Base-by-base conservation (phyloP, 2,329 filamentous ascomycete genomes). In the Colletotrichum brevisporum region DNA sequence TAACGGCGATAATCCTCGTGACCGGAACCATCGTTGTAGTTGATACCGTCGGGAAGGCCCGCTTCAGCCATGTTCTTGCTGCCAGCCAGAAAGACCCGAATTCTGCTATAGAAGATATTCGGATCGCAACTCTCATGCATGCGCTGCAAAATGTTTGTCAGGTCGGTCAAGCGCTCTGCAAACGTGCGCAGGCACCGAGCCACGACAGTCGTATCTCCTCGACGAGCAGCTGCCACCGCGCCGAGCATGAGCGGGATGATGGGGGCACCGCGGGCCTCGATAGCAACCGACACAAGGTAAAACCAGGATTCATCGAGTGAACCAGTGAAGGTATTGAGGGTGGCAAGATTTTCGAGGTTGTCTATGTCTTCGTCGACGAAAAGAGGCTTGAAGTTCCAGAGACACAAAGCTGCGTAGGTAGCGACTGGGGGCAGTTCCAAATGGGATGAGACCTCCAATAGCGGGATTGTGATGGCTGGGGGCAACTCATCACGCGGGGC, bases 221-320 rank as follows among this genome's bases (percentile, higher is more conserved):
- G 82, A 57, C 94, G 89, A 24, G 91, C 95, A 43, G 95, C 95
- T 60, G 89, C 85, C 66, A 99, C 95, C 54, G 96, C 96, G 48
- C 90, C 87, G 50, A 99, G 85, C 94, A 98, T 97, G 67, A 97
- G 83, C 0, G 94, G 91, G 61, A 99, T 91, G 67, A 95, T 92
- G 4, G 94, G 93, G 0, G 91, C 96, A 27, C 94, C 95, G 64
- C 94, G 91, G 63, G 95, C 94, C 82, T 99, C 96, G 72, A 99
- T 98, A 71, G 95, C 96, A 3, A 98, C 93, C 0, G 94, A 98
- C 60, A 98, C 90, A 13, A 99, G 86, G 78, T 98, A 99, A 78
- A 99, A 99, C 96, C 96, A 99, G 71, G 96, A 97, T 82, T 99
- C 96, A 78, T 99, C 96, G 63, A 97, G 85, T 8, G 94, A 95